Conservation (phyloP, 805 yeast genomes). For the Komagataella pseudopastoris region DNA sequence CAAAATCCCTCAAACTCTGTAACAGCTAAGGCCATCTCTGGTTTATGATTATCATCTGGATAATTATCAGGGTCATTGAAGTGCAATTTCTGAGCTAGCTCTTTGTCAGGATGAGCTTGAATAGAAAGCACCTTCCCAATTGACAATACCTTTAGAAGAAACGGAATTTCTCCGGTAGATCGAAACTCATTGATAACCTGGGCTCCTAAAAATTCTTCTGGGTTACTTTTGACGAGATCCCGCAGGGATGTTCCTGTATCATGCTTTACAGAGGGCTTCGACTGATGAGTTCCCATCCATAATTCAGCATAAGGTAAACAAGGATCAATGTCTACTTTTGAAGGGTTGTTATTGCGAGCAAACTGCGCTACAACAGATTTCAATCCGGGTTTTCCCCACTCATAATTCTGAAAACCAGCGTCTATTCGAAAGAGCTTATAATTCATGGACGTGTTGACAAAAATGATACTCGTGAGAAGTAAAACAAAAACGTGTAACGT, state of each 20-base stretch:
- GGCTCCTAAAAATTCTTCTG: slow-evolving; percentile 45
- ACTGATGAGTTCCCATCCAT: slow-evolving; percentile 99
- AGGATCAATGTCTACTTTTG: slow-evolving; percentile 44
- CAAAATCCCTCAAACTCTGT: slow-evolving; percentile 96
- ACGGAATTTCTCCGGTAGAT: slow-evolving; percentile 64
- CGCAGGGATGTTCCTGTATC: slow-evolving; percentile 47
- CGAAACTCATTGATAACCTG: slow-evolving; percentile 54
- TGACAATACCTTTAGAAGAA: slow-evolving; percentile 85
- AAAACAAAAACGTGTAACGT: background rate
- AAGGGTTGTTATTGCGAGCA: slow-evolving; percentile 58
- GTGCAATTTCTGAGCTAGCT: slow-evolving; percentile 64
- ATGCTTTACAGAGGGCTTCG: slow-evolving; percentile 62
- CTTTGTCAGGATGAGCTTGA: slow-evolving; percentile 97
- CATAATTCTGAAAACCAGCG: background rate
- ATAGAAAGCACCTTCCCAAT: slow-evolving; percentile 87
- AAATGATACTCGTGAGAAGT: too few species aligned
- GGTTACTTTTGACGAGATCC: slow-evolving; percentile 47
- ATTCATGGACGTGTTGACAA: background rate
- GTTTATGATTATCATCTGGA: slow-evolving; percentile 97
- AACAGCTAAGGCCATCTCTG: slow-evolving; percentile 98
- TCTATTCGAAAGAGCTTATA: background rate
- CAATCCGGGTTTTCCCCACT: slow-evolving; percentile 54
- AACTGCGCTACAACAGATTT: slow-evolving; percentile 82
- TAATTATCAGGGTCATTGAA: slow-evolving; percentile 80
- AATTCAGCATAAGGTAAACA: slow-evolving; percentile 87